Evolutionary conservation across 345 rosid genomes (phyloP).

Genomic region (Bruguiera sexangula): DNA sequence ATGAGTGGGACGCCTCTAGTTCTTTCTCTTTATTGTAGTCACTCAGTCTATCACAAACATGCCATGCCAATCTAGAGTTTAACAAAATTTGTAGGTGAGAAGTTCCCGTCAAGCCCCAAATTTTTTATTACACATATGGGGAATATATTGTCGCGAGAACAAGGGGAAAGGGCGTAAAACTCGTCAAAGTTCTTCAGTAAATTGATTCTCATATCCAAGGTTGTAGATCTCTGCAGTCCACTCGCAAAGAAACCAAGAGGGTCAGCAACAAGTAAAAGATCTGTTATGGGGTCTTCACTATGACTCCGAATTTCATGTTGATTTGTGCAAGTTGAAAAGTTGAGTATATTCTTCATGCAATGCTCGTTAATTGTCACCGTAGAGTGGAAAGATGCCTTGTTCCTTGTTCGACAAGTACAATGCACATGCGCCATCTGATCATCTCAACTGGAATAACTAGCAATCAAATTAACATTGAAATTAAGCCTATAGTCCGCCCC

Average conservation of each 20-base stretch:
- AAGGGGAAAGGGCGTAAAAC: conserved; percentile 18
- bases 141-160: background rate
- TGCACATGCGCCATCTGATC: no score
- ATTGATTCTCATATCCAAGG: conserved; percentile 4
- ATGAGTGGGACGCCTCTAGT: no score
- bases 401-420: background rate
- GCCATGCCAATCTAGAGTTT: no score
- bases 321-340: conserved; percentile 20
- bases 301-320: conserved; percentile 14
- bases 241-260: no score
- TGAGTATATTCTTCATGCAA: background rate
- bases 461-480: no score
- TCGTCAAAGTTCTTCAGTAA: background rate
- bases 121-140: conserved; percentile 1
- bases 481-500: no score
- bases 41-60: no score
- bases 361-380: no score
- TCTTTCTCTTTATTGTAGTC: no score
- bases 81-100: no score
- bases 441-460: no score
- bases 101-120: background rate
- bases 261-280: background rate
- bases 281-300: conserved; percentile 2
- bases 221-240: background rate
- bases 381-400: no score